Evolutionary conservation across 495 filamentous ascomycete species (phyloP).

Genomic region (Durotheca rogersii): DNA sequence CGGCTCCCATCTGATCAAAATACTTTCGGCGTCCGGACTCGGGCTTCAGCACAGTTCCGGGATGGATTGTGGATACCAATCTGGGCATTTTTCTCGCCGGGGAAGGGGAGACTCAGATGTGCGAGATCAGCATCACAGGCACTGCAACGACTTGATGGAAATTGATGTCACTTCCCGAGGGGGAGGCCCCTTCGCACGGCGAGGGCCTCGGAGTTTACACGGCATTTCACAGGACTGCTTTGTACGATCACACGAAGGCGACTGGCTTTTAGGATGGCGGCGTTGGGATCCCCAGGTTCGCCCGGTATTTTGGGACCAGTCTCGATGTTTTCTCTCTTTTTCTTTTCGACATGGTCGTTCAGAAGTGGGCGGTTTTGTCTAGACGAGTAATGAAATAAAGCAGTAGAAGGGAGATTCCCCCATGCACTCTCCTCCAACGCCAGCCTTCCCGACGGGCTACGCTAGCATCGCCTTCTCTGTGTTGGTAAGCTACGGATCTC

Average conservation of each 20-base stretch:
- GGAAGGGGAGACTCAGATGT: conserved; percentile 23
- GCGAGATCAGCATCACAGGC: conserved; percentile 23
- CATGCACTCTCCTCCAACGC: no score
- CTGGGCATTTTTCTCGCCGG: conserved; percentile 22
- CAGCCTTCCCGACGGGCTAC: no score
- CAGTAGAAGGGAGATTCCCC: conserved; percentile 13
- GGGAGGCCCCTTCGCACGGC: neutral
- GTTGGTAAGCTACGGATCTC: no score
- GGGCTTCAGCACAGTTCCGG: conserved; percentile 30
- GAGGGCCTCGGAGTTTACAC: conserved; percentile 16
- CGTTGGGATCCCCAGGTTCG: conserved; percentile 24
- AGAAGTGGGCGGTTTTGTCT: neutral
- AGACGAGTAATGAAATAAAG: conserved; percentile 7
- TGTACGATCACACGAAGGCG: conserved; percentile 31
- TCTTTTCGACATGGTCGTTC: neutral
- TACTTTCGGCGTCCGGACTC: conserved; percentile 39
- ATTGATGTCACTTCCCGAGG: conserved; percentile 22
- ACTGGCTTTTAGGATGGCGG: conserved; percentile 12
- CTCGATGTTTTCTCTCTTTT: conserved; percentile 4
- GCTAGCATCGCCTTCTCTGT: no score
- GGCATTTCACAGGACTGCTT: conserved; percentile 11
- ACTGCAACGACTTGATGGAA: conserved; percentile 24
- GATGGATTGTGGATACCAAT: conserved; percentile 35
- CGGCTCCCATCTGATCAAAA: conserved; percentile 37
- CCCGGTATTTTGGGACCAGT: neutral